A percentile compares a stretch with the other conserved stretches of the same genome.
Conservation (phyloP, 371 early-diverging fungal genomes). For the Mortierella sp. region DNA sequence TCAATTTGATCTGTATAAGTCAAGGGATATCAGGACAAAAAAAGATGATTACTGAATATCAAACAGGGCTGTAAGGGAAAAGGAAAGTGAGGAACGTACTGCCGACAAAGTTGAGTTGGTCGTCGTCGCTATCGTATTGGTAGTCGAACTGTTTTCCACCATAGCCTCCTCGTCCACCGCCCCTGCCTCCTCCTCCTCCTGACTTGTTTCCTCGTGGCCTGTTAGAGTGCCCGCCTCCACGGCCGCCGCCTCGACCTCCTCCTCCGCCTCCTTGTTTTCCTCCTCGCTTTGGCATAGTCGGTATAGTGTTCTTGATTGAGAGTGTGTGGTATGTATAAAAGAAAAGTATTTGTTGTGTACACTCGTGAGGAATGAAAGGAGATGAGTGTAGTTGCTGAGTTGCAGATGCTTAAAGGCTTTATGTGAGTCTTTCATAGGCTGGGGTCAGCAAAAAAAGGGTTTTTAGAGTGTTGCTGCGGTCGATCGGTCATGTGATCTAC, state of each 20-base stretch:
- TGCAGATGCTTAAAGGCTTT: no score
- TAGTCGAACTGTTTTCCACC: slow-evolving; percentile 18
- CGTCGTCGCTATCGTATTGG: slow-evolving; percentile 34
- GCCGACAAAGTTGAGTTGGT: slow-evolving; percentile 30
- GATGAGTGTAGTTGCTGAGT: background rate
- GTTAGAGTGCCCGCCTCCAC: slow-evolving; percentile 40
- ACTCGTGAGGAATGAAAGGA: background rate
- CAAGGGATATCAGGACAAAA: no score
- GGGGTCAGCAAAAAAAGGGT: slow-evolving; percentile 3
- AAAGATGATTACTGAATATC: no score
- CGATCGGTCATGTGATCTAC: background rate
- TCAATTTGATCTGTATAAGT: background rate
- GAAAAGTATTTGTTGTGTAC: background rate
- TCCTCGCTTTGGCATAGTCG: slow-evolving; percentile 38
- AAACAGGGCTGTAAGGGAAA: background rate
- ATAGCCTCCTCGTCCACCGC: slow-evolving; percentile 9
- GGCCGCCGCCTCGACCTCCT: slow-evolving; percentile 25
- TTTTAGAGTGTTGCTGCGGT: slow-evolving; percentile 4
- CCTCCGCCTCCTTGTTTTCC: slow-evolving; percentile 29
- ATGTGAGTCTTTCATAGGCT: no score
- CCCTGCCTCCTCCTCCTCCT: slow-evolving; percentile 23
- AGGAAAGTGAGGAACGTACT: slow-evolving; percentile 13
- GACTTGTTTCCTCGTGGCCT: slow-evolving; percentile 6
- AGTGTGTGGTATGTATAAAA: background rate
- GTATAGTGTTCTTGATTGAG: background rate